Evolutionary conservation across 148 eudicot species (phyloP).

Genomic region (Spergularia bocconei): DNA sequence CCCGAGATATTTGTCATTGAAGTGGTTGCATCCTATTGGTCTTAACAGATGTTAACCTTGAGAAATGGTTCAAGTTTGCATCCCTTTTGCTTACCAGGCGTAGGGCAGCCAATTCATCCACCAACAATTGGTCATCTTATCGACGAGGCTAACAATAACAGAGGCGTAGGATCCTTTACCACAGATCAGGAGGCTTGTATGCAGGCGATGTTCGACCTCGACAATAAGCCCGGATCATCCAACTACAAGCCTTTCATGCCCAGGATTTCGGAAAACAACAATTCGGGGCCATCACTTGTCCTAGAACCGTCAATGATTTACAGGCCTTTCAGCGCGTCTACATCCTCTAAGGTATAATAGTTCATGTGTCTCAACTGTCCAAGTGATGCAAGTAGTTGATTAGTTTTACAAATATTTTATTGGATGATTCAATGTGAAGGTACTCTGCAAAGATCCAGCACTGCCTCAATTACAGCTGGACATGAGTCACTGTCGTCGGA

Average conservation of each 20-base stretch:
- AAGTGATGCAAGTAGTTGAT: neutral
- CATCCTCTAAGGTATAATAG: conserved; percentile 51
- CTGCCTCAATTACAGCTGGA: conserved; percentile 53
- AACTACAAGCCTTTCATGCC: conserved; percentile 34
- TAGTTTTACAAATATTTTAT: neutral
- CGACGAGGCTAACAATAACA: conserved; percentile 39
- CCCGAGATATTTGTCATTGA: neutral
- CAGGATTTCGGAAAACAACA: conserved; percentile 27
- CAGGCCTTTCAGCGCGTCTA: conserved; percentile 39
- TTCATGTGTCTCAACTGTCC: neutral
- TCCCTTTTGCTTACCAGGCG: conserved; percentile 49
- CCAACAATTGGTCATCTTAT: conserved; percentile 31
- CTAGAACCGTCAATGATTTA: conserved; percentile 36
- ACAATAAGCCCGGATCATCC: conserved; percentile 31
- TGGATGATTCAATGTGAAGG: conserved; percentile 29
- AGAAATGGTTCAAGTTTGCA: conserved; percentile 72
- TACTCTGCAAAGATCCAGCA: conserved; percentile 45
- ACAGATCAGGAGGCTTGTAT: conserved; percentile 36
- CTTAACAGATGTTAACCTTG: conserved; percentile 74
- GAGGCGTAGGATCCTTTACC: conserved; percentile 32
- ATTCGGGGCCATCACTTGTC: conserved; percentile 34
- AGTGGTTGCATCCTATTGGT: conserved; percentile 9
- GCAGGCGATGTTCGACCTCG: conserved; percentile 37
- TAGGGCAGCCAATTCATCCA: conserved; percentile 30
- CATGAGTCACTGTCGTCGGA: conserved; percentile 52